A percentile compares a stretch with the other conserved stretches of the same genome.
These are phyloP conservation scores for Scheffersomyces insectosa DNA, from an alignment of 1,139 yeast species.

Conservation along the genomic window DNA sequence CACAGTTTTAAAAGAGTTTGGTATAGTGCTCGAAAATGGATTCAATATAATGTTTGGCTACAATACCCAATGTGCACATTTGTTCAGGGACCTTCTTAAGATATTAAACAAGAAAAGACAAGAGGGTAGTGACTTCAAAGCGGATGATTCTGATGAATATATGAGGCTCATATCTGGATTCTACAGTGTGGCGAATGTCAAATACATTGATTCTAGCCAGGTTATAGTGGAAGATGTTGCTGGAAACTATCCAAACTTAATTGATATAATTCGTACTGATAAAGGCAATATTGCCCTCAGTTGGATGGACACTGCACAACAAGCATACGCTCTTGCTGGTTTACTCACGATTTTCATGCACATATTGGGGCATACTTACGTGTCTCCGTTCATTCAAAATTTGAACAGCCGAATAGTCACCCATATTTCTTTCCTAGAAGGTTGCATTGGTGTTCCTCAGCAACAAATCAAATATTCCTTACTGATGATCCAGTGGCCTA, in stretches of 20 bases:
- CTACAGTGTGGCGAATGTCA: slow-evolving; percentile 23
- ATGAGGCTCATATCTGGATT: slow-evolving; percentile 35
- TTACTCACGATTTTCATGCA: slow-evolving; percentile 34
- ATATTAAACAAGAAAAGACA: slow-evolving; percentile 44
- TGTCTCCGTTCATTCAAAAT: slow-evolving; percentile 33
- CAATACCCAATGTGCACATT: slow-evolving; percentile 51
- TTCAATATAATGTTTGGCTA: slow-evolving; percentile 66
- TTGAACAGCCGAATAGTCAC: slow-evolving; percentile 29
- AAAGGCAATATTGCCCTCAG: slow-evolving; percentile 24
- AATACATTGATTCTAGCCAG: slow-evolving; percentile 20
- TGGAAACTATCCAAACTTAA: slow-evolving; percentile 28
- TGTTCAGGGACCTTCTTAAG: slow-evolving; percentile 57
- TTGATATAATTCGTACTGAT: slow-evolving; percentile 12
- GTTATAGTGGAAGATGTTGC: slow-evolving; percentile 12
- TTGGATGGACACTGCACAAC: slow-evolving; percentile 48
- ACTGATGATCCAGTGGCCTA: slow-evolving; percentile 65
- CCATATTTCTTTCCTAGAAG: slow-evolving; percentile 26
- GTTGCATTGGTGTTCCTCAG: slow-evolving; percentile 21
- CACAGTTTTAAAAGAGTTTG: slow-evolving; percentile 35
- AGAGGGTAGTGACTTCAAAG: slow-evolving; percentile 10
- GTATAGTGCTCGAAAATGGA: slow-evolving; percentile 46
- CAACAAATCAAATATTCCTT: slow-evolving; percentile 29
- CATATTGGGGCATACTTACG: slow-evolving; percentile 34
- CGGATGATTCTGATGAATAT: slow-evolving; percentile 22
- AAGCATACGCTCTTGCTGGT: slow-evolving; percentile 37